These are phyloP conservation scores for Nicotiana sylvestris DNA, from an alignment of 257 asterid genomes.

Conservation along the genomic window DNA sequence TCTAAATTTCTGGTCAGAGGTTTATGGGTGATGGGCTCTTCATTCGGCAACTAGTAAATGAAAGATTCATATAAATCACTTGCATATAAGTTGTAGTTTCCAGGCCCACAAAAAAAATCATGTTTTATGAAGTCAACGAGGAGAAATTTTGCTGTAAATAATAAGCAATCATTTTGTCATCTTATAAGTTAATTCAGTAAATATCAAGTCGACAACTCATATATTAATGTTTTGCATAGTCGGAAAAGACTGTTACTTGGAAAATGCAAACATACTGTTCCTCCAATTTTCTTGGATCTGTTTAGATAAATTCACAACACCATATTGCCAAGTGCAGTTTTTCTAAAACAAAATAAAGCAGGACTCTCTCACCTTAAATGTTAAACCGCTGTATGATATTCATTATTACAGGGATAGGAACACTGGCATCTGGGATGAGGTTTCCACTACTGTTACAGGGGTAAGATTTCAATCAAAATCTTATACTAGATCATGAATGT, in stretches of 20 bases:
- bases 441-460: constrained; percentile 84
- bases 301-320: not conserved
- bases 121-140: not conserved
- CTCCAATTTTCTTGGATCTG: not conserved
- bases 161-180: not conserved
- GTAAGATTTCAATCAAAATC: constrained; percentile 40
- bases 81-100: not conserved
- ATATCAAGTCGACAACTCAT: not conserved
- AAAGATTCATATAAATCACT: not conserved
- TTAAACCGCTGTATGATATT: constrained; percentile 2
- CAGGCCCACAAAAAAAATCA: not conserved
- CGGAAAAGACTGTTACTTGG: not conserved
- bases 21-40: not conserved
- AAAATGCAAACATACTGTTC: not conserved
- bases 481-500: constrained; percentile 2
- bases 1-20: not conserved
- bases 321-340: not conserved
- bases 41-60: not conserved
- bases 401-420: constrained; percentile 75
- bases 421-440: constrained; percentile 99
- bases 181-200: not conserved
- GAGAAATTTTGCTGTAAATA: not conserved
- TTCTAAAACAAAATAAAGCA: constrained; percentile 1
- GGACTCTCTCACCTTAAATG: not conserved
- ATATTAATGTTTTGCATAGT: not conserved